Conservation (phyloP, 2,329 filamentous ascomycete genomes). For the Rosellinia necatrix region DNA sequence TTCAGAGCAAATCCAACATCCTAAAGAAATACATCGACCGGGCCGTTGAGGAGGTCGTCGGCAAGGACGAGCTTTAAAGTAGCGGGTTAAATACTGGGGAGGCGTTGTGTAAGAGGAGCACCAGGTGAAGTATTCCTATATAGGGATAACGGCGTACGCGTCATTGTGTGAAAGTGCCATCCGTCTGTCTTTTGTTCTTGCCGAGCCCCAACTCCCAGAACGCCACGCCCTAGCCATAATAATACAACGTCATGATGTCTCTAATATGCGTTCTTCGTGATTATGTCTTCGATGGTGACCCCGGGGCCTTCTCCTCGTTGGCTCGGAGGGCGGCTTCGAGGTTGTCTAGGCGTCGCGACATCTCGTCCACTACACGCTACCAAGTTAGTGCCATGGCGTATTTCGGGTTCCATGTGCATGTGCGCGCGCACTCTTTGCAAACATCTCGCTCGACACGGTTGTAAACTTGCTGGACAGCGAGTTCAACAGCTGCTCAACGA, state of each 20-base stretch:
- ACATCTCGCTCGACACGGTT: slow-evolving; percentile 81
- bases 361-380: slow-evolving; percentile 79
- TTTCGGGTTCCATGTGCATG: neutral
- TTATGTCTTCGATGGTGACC: slow-evolving; percentile 45
- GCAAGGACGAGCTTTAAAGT: slow-evolving; percentile 73
- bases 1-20: slow-evolving; percentile 86
- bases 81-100: slow-evolving; percentile 15
- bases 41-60: slow-evolving; percentile 56
- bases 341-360: slow-evolving; percentile 83
- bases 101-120: slow-evolving; percentile 9
- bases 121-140: slow-evolving; percentile 2
- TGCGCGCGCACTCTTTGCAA: slow-evolving; percentile 72
- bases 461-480: slow-evolving; percentile 85
- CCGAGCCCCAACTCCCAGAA: slow-evolving; percentile 26
- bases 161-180: slow-evolving; percentile 8
- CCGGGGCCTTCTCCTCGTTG: slow-evolving; percentile 52
- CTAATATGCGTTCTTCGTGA: slow-evolving; percentile 13
- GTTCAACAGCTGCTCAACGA: slow-evolving; percentile 86
- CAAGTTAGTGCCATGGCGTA: slow-evolving; percentile 9
- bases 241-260: slow-evolving; percentile 14
- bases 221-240: slow-evolving; percentile 31
- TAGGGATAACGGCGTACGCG: slow-evolving; percentile 19
- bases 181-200: slow-evolving; percentile 16
- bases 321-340: slow-evolving; percentile 74
- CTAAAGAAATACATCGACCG: slow-evolving; percentile 74